Evolutionary conservation across 306 rosid species (phyloP).

Genomic region (Dryas drummondii): DNA sequence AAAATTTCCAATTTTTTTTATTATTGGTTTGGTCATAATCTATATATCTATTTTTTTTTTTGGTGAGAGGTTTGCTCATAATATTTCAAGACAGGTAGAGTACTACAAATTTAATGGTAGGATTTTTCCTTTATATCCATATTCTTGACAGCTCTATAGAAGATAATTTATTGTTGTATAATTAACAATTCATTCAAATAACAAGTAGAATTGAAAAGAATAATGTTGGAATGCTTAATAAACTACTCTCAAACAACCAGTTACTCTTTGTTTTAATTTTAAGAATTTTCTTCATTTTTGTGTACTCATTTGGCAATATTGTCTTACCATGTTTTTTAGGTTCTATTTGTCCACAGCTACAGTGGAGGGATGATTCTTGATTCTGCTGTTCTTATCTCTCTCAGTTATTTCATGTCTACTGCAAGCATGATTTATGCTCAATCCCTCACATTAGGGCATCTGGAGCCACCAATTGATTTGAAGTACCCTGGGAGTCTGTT

Average conservation of each 20-base stretch:
- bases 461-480: slow-evolving; percentile 49
- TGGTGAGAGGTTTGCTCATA: too few relatives aligned
- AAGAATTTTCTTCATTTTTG: neutral
- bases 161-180: too few relatives aligned
- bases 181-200: too few relatives aligned
- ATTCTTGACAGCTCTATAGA: too few relatives aligned
- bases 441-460: slow-evolving; percentile 36
- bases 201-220: too few relatives aligned
- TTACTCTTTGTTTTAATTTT: neutral
- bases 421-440: slow-evolving; percentile 53
- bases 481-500: slow-evolving; percentile 41
- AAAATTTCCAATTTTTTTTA: too few relatives aligned
- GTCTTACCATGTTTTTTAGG: slow-evolving; percentile 37
- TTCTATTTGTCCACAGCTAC: slow-evolving; percentile 61
- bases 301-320: neutral
- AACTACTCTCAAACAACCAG: neutral
- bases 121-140: too few relatives aligned
- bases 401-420: slow-evolving; percentile 43
- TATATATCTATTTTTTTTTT: too few relatives aligned
- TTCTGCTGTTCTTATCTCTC: slow-evolving; percentile 31
- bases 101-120: too few relatives aligned
- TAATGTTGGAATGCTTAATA: too few relatives aligned
- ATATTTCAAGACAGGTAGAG: too few relatives aligned
- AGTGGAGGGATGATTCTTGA: slow-evolving; percentile 56
- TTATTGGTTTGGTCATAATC: too few relatives aligned